phyloP scores from a whole-genome alignment of 2,329 filamentous ascomycete genomes.

The Fonsecaea pedrosoi region DNA sequence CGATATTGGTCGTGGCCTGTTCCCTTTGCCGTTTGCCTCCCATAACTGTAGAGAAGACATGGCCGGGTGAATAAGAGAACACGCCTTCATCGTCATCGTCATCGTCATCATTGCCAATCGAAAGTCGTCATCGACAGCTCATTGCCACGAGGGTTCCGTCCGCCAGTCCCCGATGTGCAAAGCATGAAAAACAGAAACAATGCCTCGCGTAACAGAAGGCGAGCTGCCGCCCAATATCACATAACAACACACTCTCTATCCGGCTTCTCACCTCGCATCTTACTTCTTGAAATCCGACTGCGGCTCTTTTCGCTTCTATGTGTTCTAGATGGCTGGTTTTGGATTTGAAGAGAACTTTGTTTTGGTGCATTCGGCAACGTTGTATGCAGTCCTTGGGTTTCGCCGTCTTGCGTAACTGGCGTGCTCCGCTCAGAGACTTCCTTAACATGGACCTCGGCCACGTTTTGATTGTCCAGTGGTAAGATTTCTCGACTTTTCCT shows the following conservation, averaged over 20 bases:
- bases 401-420: neutral
- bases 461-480: constrained; percentile 9
- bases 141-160: neutral
- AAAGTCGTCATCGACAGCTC: neutral
- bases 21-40: neutral
- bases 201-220: neutral
- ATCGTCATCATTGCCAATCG: no score
- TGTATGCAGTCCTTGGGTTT: neutral
- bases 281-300: constrained; percentile 37
- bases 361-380: constrained; percentile 4
- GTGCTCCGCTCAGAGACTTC: constrained; percentile 18
- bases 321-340: constrained; percentile 39
- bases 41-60: neutral
- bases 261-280: constrained; percentile 42
- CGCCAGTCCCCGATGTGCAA: neutral
- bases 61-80: neutral
- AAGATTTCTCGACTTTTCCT: constrained; percentile 34
- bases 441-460: constrained; percentile 25
- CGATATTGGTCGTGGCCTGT: neutral
- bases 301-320: constrained; percentile 47
- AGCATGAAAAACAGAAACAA: neutral
- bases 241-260: constrained; percentile 55
- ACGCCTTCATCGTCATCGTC: neutral
- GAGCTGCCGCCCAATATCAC: constrained; percentile 39
- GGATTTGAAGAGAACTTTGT: constrained; percentile 11